phyloP scores from a whole-genome alignment of 176 grass and related monocot species.

The Rhynchospora pubera region DNA sequence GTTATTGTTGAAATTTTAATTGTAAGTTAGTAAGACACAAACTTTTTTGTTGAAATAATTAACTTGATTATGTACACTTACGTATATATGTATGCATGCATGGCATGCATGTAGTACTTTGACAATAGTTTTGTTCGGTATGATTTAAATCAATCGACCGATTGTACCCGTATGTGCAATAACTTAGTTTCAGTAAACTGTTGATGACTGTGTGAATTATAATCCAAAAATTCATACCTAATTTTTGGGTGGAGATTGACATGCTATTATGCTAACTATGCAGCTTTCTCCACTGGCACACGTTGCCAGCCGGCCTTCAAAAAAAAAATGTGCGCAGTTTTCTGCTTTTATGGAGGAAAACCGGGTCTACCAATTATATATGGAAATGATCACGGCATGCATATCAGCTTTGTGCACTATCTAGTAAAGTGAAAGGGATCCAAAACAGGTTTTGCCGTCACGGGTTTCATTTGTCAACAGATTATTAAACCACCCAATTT shows the following conservation, averaged over 20 bases:
- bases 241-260: neutral
- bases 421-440: neutral
- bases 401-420: neutral
- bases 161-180: neutral
- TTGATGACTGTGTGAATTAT: neutral
- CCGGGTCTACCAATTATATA: neutral
- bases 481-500: neutral
- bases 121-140: too few relatives aligned
- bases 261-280: too few relatives aligned
- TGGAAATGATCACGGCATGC: neutral
- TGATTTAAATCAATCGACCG: neutral
- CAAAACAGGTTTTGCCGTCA: conserved; percentile 7
- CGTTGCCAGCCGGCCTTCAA: too few relatives aligned
- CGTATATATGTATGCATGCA: too few relatives aligned
- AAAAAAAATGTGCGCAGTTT: neutral
- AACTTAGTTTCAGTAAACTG: neutral
- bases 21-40: neutral
- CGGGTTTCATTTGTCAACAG: conserved; percentile 13
- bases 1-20: neutral
- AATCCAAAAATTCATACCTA: neutral
- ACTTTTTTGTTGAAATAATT: neutral
- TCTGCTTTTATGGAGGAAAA: neutral
- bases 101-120: too few relatives aligned
- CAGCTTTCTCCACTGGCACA: too few relatives aligned
- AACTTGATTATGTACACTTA: too few relatives aligned